A percentile compares a stretch with the other conserved stretches of the same genome.
Evolutionary conservation across 2,329 filamentous ascomycete genomes (phyloP).

Genomic region (Nothophaeocryptopus gaeumannii): DNA sequence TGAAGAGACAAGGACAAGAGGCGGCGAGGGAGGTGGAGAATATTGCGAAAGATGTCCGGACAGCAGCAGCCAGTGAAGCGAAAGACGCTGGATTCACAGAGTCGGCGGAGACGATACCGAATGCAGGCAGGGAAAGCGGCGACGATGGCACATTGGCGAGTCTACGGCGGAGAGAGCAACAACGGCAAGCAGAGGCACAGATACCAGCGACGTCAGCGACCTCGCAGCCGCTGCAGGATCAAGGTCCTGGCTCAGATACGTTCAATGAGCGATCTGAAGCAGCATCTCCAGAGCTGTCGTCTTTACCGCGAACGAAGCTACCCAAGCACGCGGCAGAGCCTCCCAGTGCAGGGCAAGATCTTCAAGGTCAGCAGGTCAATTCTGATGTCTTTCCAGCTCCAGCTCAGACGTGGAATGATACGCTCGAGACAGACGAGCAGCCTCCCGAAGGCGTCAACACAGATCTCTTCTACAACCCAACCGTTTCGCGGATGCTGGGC

Average conservation of each 20-base stretch:
- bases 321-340: constrained; percentile 50
- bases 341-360: constrained; percentile 44
- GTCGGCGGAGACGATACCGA: background rate
- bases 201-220: constrained; percentile 52
- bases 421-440: constrained; percentile 36
- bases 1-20: constrained; percentile 14
- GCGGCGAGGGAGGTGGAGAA: constrained; percentile 31
- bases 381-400: constrained; percentile 51
- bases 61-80: constrained; percentile 4
- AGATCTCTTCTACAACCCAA: constrained; percentile 60
- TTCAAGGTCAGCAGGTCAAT: constrained; percentile 48
- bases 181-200: constrained; percentile 50
- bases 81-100: constrained; percentile 9
- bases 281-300: constrained; percentile 49
- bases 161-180: constrained; percentile 35
- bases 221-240: constrained; percentile 33
- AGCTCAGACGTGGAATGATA: background rate
- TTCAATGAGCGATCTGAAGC: constrained; percentile 54
- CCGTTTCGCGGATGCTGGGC: constrained; percentile 56
- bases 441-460: constrained; percentile 58
- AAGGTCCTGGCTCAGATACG: constrained; percentile 49
- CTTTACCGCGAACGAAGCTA: constrained; percentile 53
- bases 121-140: constrained; percentile 17
- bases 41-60: constrained; percentile 13
- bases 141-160: constrained; percentile 39